Evolutionary conservation across 2,329 filamentous ascomycete species (phyloP).

Genomic region (Fusarium compactum): DNA sequence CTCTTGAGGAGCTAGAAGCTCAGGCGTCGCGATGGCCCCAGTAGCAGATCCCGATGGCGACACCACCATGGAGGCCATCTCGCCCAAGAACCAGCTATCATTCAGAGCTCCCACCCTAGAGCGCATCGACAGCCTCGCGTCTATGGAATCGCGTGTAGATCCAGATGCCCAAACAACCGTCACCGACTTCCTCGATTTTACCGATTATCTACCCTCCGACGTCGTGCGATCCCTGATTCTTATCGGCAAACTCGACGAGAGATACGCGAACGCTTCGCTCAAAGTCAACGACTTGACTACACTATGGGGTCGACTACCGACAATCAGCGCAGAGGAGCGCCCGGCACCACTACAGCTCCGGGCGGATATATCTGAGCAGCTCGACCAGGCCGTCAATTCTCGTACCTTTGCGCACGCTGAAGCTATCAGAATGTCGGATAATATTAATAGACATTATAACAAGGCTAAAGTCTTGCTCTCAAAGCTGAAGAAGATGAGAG

Average conservation of each 20-base stretch:
- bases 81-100: constrained; percentile 46
- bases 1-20: neutral
- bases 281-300: constrained; percentile 68
- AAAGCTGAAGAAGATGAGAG: constrained; percentile 70
- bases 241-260: constrained; percentile 72
- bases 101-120: constrained; percentile 47
- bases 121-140: constrained; percentile 52
- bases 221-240: constrained; percentile 74
- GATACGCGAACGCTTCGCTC: constrained; percentile 67
- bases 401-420: constrained; percentile 72
- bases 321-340: constrained; percentile 60
- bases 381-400: constrained; percentile 66
- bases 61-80: constrained; percentile 45
- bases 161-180: constrained; percentile 77
- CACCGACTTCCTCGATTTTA: constrained; percentile 77
- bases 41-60: constrained; percentile 34
- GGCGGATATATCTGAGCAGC: constrained; percentile 69
- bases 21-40: constrained; percentile 46
- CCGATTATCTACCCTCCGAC: constrained; percentile 76
- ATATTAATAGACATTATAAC: constrained; percentile 71
- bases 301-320: constrained; percentile 68
- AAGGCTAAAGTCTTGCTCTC: constrained; percentile 69
- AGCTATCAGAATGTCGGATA: constrained; percentile 72
- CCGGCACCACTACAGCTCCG: constrained; percentile 65
- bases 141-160: constrained; percentile 67